Evolutionary conservation across 495 filamentous ascomycete species (phyloP).

Genomic region (Entonaema liquescens): DNA sequence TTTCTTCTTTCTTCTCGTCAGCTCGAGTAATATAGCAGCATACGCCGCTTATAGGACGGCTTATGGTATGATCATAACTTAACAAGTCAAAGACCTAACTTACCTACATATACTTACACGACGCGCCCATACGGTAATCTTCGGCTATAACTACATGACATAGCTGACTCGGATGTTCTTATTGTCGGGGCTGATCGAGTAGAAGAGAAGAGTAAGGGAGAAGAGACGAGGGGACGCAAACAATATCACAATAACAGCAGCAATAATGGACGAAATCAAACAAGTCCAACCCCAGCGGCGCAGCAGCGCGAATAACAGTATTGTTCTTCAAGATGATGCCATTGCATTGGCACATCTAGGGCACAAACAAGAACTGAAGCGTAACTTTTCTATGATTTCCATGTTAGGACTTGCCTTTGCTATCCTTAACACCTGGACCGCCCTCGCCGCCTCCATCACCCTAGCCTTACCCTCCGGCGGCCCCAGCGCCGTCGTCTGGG

Average conservation of each 20-base stretch:
- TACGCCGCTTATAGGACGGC: background rate
- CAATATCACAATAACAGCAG: background rate
- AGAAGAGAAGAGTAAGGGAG: background rate
- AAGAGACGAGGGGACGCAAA: background rate
- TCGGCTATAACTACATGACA: background rate
- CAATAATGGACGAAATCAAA: slow-evolving; percentile 2
- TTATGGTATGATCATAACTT: background rate
- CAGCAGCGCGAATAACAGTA: slow-evolving; percentile 23
- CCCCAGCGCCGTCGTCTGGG: slow-evolving; percentile 65
- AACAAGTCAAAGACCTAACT: background rate
- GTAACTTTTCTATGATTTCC: slow-evolving; percentile 65
- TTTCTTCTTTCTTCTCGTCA: background rate
- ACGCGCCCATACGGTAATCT: background rate
- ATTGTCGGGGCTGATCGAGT: background rate
- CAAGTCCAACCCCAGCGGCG: slow-evolving; percentile 12
- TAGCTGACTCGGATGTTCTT: background rate
- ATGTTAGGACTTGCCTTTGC: slow-evolving; percentile 69
- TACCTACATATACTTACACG: background rate
- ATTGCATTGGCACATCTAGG: slow-evolving; percentile 65
- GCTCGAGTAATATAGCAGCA: background rate
- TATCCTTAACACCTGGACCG: slow-evolving; percentile 69
- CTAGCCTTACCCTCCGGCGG: slow-evolving; percentile 64
- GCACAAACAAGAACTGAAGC: slow-evolving; percentile 67
- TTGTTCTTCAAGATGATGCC: slow-evolving; percentile 50
- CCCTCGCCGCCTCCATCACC: slow-evolving; percentile 61